phyloP scores from a whole-genome alignment of 1,284 basidiomycete species.

The Schizophyllum commune region DNA sequence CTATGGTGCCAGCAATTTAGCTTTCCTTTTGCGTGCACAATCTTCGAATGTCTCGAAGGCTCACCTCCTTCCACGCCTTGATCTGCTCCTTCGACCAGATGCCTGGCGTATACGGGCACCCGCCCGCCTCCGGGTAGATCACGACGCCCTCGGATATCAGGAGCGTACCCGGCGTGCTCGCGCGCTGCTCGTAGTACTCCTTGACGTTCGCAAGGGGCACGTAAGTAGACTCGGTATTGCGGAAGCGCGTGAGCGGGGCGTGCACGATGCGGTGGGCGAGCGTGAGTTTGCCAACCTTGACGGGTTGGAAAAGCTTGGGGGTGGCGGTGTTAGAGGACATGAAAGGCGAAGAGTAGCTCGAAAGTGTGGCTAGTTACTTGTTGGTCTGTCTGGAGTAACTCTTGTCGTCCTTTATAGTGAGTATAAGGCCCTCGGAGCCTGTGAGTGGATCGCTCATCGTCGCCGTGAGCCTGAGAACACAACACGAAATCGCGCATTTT shows the following conservation, averaged over 20 bases:
- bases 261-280: conserved; percentile 34
- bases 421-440: too few relatives aligned
- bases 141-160: conserved; percentile 42
- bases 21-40: too few relatives aligned
- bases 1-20: conserved; percentile 1
- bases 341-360: too few relatives aligned
- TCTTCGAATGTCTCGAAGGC: conserved; percentile 1
- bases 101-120: conserved; percentile 29
- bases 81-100: conserved; percentile 40
- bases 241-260: conserved; percentile 34
- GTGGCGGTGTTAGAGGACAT: neutral
- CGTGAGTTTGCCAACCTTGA: conserved; percentile 26
- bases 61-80: conserved; percentile 37
- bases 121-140: conserved; percentile 32
- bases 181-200: conserved; percentile 43
- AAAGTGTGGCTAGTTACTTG: too few relatives aligned
- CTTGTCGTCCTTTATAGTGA: too few relatives aligned
- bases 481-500: too few relatives aligned
- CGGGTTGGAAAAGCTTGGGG: conserved; percentile 33
- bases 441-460: too few relatives aligned
- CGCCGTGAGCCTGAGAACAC: too few relatives aligned
- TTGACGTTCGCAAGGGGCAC: conserved; percentile 23
- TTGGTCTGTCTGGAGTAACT: too few relatives aligned
- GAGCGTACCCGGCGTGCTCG: conserved; percentile 33
- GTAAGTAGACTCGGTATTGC: conserved; percentile 7